Evolutionary conservation across 2,329 filamentous ascomycete species (phyloP), one percentile per base, ranked within the genome.

Genomic region (Corinectria fuckeliana): DNA sequence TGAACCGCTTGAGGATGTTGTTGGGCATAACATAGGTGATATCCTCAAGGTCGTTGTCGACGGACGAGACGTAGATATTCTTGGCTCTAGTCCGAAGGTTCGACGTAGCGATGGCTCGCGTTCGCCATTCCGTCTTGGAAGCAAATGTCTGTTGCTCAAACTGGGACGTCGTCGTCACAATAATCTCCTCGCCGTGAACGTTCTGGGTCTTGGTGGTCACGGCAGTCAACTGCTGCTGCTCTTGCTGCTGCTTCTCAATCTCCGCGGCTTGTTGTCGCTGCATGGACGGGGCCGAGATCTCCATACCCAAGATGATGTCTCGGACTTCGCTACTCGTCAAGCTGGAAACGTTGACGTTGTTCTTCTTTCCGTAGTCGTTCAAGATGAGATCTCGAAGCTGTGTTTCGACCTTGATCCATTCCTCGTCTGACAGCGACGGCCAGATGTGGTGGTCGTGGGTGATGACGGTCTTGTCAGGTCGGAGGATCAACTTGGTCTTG

Each of bases 381-480:
- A 99, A 75, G 71, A 99, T 99, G 66, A 99, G 81, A 81, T 99
- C 95, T 75, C 95, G 90, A 39, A 99, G 82, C 74, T 96, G 92
- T 44, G 93, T 93, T 82, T 99, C 95, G n/a, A 99, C 92, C 86
- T 97, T 97, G 78, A 99, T 95, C 95, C 95, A 99, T 64, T 97
- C 93, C 70, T 99, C 95, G 65, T 99, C 95, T 0, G 91, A 89
- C 55, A 99, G 81, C 0, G 92, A 90, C 1, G 95, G 95, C 95
- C 95, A 99, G 74, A 99, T 99, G 76, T 99, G 95, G 79, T 99
- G 95, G 72, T 98, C 93, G 70, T 98, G 93, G 0, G 95, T 99
- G 71, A 99, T 96, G 65, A 99, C 93, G 1, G 90, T 97, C 88
- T 97, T 98, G 81, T 99, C 95, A 0, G 96, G 95, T 50, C 95